Conservation (phyloP, 441 rosid species). For the Aleurites moluccanus region DNA sequence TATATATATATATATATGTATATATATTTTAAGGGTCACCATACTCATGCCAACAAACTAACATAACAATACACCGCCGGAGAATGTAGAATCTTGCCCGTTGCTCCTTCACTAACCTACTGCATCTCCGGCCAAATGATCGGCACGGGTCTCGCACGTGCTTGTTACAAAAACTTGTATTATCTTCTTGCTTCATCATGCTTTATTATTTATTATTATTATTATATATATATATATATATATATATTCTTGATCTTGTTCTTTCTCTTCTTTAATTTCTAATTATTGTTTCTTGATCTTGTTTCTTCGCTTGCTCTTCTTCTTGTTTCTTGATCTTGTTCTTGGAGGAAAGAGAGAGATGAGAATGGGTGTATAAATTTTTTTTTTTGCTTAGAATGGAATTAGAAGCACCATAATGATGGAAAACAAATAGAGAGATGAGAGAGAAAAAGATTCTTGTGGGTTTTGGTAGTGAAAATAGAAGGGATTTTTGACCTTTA, state of each 20-base stretch:
- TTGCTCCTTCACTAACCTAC: slow-evolving; percentile 45
- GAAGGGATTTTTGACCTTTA: slow-evolving; percentile 26
- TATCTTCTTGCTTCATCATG: slow-evolving; percentile 29
- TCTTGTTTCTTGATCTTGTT: not conserved
- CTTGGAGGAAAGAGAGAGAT: not conserved
- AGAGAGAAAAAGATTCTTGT: slow-evolving; percentile 9
- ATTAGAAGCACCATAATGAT: not conserved
- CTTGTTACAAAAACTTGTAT: slow-evolving; percentile 31
- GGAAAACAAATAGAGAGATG: not conserved
- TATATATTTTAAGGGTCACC: slow-evolving; percentile 18
- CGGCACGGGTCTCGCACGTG: slow-evolving; percentile 44
- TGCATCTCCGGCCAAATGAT: slow-evolving; percentile 44
- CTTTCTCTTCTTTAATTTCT: too few relatives aligned
- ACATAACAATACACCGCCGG: slow-evolving; percentile 47
- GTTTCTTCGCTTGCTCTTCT: not conserved
- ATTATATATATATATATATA: too few relatives aligned
- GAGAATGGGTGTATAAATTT: not conserved
- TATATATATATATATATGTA: not conserved
- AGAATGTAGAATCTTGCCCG: slow-evolving; percentile 53
- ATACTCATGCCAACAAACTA: slow-evolving; percentile 51
- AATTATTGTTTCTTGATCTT: too few relatives aligned
- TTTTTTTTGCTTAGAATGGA: not conserved
- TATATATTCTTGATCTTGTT: not conserved
- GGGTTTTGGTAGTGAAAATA: slow-evolving; percentile 19
- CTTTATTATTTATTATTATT: too few relatives aligned